Evolutionary conservation across 106 monocot genomes (phyloP).

Genomic region (Acorus calamus): DNA sequence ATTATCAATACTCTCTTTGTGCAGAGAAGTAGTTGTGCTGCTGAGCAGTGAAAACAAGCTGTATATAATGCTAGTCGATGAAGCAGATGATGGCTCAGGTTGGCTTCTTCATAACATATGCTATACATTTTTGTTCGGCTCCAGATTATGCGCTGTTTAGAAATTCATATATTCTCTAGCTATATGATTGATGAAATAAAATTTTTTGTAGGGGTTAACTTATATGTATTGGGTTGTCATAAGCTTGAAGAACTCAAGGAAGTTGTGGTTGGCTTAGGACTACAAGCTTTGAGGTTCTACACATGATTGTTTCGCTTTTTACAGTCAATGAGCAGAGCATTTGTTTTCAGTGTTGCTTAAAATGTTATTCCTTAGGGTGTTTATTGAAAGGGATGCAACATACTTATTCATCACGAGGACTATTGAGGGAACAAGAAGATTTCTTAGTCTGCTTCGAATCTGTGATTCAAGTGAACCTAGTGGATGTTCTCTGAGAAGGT

Average conservation of each 20-base stretch:
- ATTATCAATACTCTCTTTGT: constrained; percentile 8
- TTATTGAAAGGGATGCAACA: constrained; percentile 30
- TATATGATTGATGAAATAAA: no score
- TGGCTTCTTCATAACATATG: constrained; percentile 5
- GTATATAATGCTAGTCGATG: constrained; percentile 42
- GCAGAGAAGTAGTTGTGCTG: constrained; percentile 55
- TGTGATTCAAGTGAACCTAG: constrained; percentile 13
- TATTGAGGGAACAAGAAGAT: constrained; percentile 19
- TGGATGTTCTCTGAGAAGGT: constrained; percentile 41
- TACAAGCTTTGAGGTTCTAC: constrained; percentile 55
- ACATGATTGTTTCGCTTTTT: no score
- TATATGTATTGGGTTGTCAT: constrained; percentile 37
- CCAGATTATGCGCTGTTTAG: no score
- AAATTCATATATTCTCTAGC: no score
- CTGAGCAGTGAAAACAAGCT: constrained; percentile 36
- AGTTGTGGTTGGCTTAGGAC: constrained; percentile 50
- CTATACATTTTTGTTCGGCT: no score
- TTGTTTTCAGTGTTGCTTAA: no score
- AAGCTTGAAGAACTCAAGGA: constrained; percentile 39
- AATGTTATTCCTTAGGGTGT: constrained; percentile 22
- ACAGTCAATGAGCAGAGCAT: no score
- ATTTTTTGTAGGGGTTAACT: constrained; percentile 27
- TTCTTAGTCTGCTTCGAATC: constrained; percentile 37
- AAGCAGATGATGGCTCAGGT: constrained; percentile 32
- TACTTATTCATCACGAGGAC: constrained; percentile 48